Percentiles rank a stretch among this genome's conserved stretches.
phyloP scores from a whole-genome alignment of 2,329 filamentous ascomycete species.

The Chaetothyriales sp. region DNA sequence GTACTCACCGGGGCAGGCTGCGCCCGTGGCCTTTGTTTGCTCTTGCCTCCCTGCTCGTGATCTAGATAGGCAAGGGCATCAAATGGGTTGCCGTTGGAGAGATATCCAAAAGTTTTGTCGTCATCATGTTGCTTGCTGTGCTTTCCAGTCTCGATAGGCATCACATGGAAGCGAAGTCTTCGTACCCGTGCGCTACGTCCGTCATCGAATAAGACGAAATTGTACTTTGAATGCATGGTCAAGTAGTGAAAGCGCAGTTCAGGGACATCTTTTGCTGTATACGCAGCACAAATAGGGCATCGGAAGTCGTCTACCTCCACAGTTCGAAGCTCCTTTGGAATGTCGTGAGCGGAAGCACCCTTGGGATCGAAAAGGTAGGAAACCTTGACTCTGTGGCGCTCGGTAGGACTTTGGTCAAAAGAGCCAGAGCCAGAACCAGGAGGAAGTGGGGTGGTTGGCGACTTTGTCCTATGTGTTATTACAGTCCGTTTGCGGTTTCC shows the following conservation, averaged over 20 bases:
- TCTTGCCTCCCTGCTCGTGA: constrained; percentile 4
- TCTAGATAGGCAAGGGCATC: constrained; percentile 11
- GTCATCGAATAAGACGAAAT: constrained; percentile 3
- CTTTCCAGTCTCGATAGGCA: constrained; percentile 1
- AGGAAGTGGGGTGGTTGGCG: background rate
- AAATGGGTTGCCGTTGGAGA: constrained; percentile 11
- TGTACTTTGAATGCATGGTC: constrained; percentile 13
- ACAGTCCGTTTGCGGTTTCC: background rate
- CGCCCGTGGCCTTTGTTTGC: background rate
- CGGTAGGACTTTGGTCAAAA: background rate
- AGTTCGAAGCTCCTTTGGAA: constrained; percentile 1
- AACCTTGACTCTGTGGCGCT: background rate
- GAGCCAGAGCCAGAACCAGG: background rate
- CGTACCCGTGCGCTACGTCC: background rate
- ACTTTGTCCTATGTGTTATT: background rate
- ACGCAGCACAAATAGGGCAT: constrained; percentile 11
- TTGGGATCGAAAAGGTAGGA: constrained; percentile 2
- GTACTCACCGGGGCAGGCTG: constrained; percentile 1
- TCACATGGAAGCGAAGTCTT: background rate
- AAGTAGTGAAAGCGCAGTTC: constrained; percentile 14
- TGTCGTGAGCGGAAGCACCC: background rate
- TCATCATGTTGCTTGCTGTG: constrained; percentile 4
- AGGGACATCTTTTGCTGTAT: constrained; percentile 6
- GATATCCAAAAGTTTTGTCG: constrained; percentile 5
- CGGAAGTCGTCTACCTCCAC: constrained; percentile 8